phyloP scores from a whole-genome alignment of 1,139 yeast genomes.

The Kazachstania sp. region DNA sequence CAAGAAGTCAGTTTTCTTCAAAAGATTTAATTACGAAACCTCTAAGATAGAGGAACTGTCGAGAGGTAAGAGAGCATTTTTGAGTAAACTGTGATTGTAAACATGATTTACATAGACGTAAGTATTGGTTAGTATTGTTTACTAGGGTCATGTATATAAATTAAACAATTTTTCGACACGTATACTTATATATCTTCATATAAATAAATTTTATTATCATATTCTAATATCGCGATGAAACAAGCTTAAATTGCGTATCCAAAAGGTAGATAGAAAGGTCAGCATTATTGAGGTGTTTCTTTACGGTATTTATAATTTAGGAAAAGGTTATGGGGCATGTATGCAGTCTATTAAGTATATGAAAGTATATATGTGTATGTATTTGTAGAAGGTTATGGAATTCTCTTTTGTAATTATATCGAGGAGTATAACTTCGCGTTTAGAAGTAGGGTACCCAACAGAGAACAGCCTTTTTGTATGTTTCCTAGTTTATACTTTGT shows the following conservation, averaged over 20 bases:
- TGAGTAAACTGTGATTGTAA: slow-evolving; percentile 15
- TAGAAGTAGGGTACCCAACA: no score
- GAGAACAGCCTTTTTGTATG: no score
- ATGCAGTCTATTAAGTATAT: background rate
- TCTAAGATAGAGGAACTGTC: slow-evolving; percentile 37
- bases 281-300: no score
- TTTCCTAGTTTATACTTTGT: no score
- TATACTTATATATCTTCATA: background rate
- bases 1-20: slow-evolving; percentile 24
- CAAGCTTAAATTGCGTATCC: no score
- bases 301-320: no score
- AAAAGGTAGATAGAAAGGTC: no score
- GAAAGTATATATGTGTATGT: background rate
- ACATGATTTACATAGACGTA: background rate
- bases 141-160: slow-evolving; percentile 3
- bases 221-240: background rate
- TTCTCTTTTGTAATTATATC: no score
- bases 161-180: background rate
- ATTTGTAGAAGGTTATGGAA: no score
- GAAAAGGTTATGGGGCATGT: background rate
- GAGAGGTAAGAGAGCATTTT: slow-evolving; percentile 34
- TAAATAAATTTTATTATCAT: background rate
- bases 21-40: slow-evolving; percentile 44
- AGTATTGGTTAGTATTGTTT: background rate
- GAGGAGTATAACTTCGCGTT: no score